These are phyloP conservation scores for Xerocomellus intermedius DNA, from an alignment of 768 basidiomycete species.

Conservation along the genomic window DNA sequence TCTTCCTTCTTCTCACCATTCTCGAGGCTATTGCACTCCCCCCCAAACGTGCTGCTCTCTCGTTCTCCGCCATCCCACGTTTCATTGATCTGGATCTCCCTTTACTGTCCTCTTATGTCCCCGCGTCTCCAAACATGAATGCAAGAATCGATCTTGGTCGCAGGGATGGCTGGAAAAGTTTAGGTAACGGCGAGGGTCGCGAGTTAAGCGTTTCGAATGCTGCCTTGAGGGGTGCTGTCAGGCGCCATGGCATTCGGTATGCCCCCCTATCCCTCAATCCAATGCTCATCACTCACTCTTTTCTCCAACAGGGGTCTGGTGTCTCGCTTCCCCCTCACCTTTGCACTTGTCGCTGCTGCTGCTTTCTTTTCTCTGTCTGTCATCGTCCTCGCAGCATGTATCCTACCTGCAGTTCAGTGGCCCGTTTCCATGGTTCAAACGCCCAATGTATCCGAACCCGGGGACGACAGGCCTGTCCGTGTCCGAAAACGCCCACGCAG, in stretches of 20 bases:
- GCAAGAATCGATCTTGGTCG: constrained; percentile 76
- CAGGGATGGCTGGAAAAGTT: constrained; percentile 64
- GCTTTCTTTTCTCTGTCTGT: constrained; percentile 49
- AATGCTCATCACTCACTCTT: not conserved
- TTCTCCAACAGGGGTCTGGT: constrained; percentile 55
- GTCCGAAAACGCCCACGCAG: constrained; percentile 31
- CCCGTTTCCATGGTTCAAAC: constrained; percentile 18
- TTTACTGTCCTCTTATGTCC: constrained; percentile 54
- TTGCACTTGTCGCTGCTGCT: constrained; percentile 45
- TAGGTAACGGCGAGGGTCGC: constrained; percentile 69
- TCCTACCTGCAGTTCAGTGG: constrained; percentile 47
- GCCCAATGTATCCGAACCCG: constrained; percentile 6
- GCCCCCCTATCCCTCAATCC: constrained; percentile 14
- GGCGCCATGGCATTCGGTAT: constrained; percentile 70
- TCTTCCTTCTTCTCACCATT: constrained; percentile 9
- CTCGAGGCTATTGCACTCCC: constrained; percentile 59
- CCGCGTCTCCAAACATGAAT: constrained; percentile 45
- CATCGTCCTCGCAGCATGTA: constrained; percentile 46
- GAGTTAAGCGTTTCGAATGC: constrained; percentile 70
- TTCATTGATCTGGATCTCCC: constrained; percentile 51
- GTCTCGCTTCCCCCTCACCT: constrained; percentile 63
- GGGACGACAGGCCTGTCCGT: constrained; percentile 23
- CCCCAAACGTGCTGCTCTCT: constrained; percentile 31
- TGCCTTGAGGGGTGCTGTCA: constrained; percentile 57
- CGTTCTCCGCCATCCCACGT: constrained; percentile 39